Evolutionary conservation across 176 grass and related monocot species (phyloP).

Genomic region (Avena insularis): DNA sequence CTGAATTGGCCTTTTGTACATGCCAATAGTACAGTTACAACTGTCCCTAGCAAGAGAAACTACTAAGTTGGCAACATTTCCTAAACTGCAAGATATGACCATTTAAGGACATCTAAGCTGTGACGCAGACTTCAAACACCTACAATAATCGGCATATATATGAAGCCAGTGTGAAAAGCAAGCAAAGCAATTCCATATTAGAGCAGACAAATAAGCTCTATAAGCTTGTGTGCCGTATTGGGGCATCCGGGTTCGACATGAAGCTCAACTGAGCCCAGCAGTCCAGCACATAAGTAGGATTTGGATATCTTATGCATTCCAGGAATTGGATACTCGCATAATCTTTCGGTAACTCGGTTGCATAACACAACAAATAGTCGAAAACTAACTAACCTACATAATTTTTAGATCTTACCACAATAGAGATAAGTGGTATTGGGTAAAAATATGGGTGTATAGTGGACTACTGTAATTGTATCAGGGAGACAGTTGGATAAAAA

Average conservation of each 20-base stretch:
- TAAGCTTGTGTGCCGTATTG: conserved; percentile 58
- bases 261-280: no score
- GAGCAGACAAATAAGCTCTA: background rate
- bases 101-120: background rate
- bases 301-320: no score
- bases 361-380: no score
- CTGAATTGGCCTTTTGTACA: conserved; percentile 43
- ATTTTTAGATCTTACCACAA: background rate
- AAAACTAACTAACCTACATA: no score
- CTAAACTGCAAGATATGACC: no score
- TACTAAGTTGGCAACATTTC: no score
- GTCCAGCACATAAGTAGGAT: no score
- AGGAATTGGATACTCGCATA: no score
- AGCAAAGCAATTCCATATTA: conserved; percentile 22
- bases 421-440: background rate
- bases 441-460: conserved; percentile 1
- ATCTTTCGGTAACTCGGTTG: no score
- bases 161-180: background rate
- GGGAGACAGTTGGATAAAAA: no score
- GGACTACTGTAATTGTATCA: no score
- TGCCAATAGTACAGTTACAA: conserved; percentile 29
- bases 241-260: background rate
- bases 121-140: background rate
- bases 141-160: background rate
- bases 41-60: conserved; percentile 18